phyloP scores from a whole-genome alignment of 495 filamentous ascomycete genomes.

The Parmelia sp. region DNA sequence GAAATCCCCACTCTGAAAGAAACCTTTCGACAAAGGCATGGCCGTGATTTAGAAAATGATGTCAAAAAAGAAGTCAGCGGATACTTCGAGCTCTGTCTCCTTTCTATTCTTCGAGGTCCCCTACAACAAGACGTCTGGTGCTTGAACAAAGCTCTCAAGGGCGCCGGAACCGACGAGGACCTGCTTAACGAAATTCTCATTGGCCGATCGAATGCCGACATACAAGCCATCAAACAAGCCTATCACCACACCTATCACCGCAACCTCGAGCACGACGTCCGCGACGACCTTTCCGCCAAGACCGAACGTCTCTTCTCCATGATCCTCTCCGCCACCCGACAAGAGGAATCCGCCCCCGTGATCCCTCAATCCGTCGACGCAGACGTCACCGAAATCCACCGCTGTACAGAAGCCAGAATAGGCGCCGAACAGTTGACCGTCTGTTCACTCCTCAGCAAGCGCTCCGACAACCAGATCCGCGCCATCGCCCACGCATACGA shows the following conservation, averaged over 20 bases:
- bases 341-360: conserved; percentile 69
- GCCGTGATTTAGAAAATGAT: conserved; percentile 64
- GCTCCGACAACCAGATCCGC: conserved; percentile 71
- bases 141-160: conserved; percentile 61
- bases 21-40: conserved; percentile 52
- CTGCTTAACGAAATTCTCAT: conserved; percentile 82
- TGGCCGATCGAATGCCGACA: conserved; percentile 73
- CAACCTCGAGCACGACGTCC: conserved; percentile 61
- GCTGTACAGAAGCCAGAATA: conserved; percentile 60
- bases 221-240: conserved; percentile 68
- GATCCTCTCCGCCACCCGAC: conserved; percentile 61
- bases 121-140: conserved; percentile 61
- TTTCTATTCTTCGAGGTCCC: conserved; percentile 70
- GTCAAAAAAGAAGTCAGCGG: conserved; percentile 70
- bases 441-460: conserved; percentile 63
- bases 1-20: conserved; percentile 63
- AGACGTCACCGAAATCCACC: conserved; percentile 66
- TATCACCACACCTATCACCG: conserved; percentile 60
- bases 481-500: conserved; percentile 70
- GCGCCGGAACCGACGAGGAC: conserved; percentile 78
- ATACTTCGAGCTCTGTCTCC: conserved; percentile 62
- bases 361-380: conserved; percentile 61
- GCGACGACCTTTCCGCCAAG: conserved; percentile 73
- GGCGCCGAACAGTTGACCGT: conserved; percentile 72
- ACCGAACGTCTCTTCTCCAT: conserved; percentile 75